Evolutionary conservation across 139 green algal genomes (phyloP).

Genomic region (Volvox reticuliferus): DNA sequence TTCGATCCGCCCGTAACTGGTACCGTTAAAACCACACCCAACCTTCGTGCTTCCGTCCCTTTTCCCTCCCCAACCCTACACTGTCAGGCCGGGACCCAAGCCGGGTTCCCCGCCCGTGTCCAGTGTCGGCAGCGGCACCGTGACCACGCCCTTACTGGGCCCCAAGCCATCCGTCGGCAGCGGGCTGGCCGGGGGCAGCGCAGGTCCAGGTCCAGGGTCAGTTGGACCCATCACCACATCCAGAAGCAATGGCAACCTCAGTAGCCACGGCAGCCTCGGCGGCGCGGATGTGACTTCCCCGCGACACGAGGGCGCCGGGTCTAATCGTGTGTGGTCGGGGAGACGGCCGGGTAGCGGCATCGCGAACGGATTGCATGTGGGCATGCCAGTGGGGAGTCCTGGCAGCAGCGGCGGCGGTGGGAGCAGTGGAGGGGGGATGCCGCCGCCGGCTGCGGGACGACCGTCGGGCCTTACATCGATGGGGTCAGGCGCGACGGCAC

Average conservation of each 20-base stretch:
- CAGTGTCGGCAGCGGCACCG: neutral
- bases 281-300: neutral
- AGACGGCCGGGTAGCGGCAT: conserved; percentile 11
- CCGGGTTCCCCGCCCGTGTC: neutral
- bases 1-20: too few relatives aligned
- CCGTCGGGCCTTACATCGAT: neutral
- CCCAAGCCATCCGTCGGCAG: too few relatives aligned
- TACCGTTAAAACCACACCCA: too few relatives aligned
- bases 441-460: neutral
- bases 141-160: neutral
- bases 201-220: too few relatives aligned
- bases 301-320: neutral
- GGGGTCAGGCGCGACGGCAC: neutral
- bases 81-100: neutral
- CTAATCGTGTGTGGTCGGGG: conserved; percentile 23
- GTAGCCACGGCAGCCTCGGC: too few relatives aligned
- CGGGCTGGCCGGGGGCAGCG: too few relatives aligned
- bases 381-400: neutral
- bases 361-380: conserved; percentile 3
- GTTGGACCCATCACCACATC: neutral
- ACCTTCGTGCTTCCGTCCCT: too few relatives aligned
- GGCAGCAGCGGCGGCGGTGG: neutral
- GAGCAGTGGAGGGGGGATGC: neutral
- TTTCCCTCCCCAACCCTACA: neutral
- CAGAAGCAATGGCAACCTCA: neutral